A percentile compares a stretch with the other conserved stretches of the same genome.
phyloP scores from a whole-genome alignment of 1,284 basidiomycete species.

The Cutaneotrichosporon sp. region DNA sequence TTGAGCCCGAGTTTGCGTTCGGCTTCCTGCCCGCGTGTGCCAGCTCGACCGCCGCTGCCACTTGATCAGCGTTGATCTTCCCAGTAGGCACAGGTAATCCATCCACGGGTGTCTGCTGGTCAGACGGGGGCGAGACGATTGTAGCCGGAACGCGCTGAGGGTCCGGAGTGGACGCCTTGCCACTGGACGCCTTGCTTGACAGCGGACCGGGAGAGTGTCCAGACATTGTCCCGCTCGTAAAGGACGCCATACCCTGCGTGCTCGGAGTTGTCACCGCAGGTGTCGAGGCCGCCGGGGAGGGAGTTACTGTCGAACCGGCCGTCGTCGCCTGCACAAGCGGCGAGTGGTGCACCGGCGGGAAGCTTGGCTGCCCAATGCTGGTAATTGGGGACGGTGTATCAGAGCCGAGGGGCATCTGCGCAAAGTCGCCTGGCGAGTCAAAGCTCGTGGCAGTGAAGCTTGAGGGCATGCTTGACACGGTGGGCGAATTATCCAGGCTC shows the following conservation, averaged over 20 bases:
- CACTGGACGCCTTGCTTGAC: no score
- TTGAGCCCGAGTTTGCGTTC: no score
- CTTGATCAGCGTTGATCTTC: no score
- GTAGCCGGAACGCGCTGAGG: background rate
- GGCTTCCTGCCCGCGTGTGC: no score
- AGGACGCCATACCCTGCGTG: background rate
- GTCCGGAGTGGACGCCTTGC: background rate
- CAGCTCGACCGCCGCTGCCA: no score
- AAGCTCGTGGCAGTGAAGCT: background rate
- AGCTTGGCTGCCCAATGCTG: background rate
- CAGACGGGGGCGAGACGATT: background rate
- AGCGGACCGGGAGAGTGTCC: no score
- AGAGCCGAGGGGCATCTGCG: background rate
- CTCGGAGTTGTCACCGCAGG: background rate
- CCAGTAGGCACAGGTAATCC: no score
- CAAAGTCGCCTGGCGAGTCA: background rate
- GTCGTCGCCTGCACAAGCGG: background rate
- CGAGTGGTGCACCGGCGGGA: background rate
- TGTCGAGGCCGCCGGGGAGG: background rate
- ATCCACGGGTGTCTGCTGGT: background rate
- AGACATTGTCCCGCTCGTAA: no score
- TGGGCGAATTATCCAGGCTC: constrained; percentile 7
- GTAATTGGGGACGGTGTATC: background rate
- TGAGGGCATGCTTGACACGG: constrained; percentile 10
- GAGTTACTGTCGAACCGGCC: background rate